Evolutionary conservation across 1,284 basidiomycete species (phyloP), one percentile per base, ranked within the genome.

Genomic region (Sporisorium graminicola): DNA sequence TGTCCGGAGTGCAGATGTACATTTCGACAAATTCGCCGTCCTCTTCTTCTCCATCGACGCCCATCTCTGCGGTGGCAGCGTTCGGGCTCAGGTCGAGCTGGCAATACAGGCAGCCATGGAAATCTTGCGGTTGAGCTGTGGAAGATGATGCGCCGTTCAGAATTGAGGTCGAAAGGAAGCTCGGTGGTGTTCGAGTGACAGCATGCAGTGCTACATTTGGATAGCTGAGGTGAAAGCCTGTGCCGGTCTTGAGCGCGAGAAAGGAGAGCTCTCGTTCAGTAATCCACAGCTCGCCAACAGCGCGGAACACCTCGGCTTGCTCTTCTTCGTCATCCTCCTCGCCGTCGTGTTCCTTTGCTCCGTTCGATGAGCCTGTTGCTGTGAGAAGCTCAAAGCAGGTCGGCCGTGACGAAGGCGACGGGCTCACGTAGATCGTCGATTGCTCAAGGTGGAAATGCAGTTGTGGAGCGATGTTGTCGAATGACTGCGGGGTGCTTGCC

Each of bases 201-300:
- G 84, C 84, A 56, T 85, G 84, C 31, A 85, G 71, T 10, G 81
- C 75, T 14, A 85, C 65, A 13, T 74, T 59, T 0, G 82, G 78
- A 37, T 83, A 85, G 33, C 67, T 42, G 1, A 85, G 46, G 29
- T 67, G 46, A 54, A 84, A 84, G 18, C 83, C 83, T 18, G 56
- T 61, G 50, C 43, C 24, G 4, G 55, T 22, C 9, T 60, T 53
- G 12, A 51, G 20, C 0, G 78, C 59, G 14, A 84, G 57, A 56
- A 84, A 83, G 1, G 77, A 74, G 5, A 85, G 20, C 43, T 78
- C 67, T 33, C 54, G 47, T 44, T 82, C 74, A n/a, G 79, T 80
- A 8, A 80, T 66, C 74, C 74, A 82, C 18, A 82, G 69, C 43
- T 64, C 27, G 3, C 77, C 80, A 1, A 13, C 3, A 18, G 67